Base-by-base conservation (phyloP, 345 rosid species). In the Orychophragmus violaceus region DNA sequence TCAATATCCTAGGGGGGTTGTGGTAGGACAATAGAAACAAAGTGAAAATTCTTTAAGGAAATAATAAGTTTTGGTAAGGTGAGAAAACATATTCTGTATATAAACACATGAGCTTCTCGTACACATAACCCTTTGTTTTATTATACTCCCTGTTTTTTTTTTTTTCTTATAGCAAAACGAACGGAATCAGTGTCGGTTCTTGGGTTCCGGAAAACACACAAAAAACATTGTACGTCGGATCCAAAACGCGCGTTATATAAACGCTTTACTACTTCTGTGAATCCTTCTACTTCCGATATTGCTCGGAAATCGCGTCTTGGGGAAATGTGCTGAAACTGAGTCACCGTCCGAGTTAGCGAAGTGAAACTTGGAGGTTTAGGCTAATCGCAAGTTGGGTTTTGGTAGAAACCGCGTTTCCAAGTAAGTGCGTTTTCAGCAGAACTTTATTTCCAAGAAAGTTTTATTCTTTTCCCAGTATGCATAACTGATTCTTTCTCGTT, bases 131-230 rank as follows among this genome's bases (percentile, higher is more conserved):
- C 36, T 62, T 53, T 28, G 30, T 58, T 72, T 48, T 56, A 62
- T 57, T 56, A 55, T 5, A 53, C 42, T 29, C 4, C 39, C 7
- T 60, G 25, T 9, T 25, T 6, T 18, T 42, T 51, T 51, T n/a
- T 51, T 28, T 33, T 9, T n/a, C 6, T 12, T 48, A 12, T 58
- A 51, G 5, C 50, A 9, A 66, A 65, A 37, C 53, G 18, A 63
- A 67, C 69, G 81, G 81, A 74, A 83, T 79, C 64, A 71, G 80
- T 82, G 86, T 80, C 85, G 88, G 86, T 80, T 67, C 84, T 79
- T 53, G 81, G 78, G 81, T 75, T 74, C 82, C 28, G 66, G 2
- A 21, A 69, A 4, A 44, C 10, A 45, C 49, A 44, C 22, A 44
- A 48, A 53, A 27, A 37, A 35, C 24, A 62, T 48, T 28, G 29